These are phyloP conservation scores for Gelatoporia subvermispora DNA, from an alignment of 768 basidiomycete species.

Conservation along the genomic window DNA sequence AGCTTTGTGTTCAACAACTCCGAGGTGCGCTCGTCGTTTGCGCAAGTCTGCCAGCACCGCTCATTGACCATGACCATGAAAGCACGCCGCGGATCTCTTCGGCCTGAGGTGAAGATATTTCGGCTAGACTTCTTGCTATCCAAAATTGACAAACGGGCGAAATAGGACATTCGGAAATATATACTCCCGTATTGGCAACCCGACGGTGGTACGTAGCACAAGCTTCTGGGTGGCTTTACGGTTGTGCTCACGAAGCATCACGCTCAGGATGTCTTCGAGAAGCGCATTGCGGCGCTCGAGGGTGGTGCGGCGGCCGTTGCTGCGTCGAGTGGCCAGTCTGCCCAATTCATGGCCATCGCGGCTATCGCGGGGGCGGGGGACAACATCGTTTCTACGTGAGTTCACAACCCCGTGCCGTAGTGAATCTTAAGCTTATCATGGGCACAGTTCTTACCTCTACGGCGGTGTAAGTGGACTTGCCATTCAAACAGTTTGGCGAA, in stretches of 20 bases:
- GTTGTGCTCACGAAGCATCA: background rate
- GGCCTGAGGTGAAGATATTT: conserved; percentile 40
- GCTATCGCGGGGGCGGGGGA: conserved; percentile 62
- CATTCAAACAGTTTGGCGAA: no score
- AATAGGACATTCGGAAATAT: conserved; percentile 45
- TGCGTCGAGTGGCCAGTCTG: conserved; percentile 68
- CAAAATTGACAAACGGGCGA: conserved; percentile 3
- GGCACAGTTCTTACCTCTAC: conserved; percentile 55
- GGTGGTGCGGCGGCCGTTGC: conserved; percentile 75
- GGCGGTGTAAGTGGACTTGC: conserved; percentile 54
- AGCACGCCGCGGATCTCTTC: conserved; percentile 75
- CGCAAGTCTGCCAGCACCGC: background rate
- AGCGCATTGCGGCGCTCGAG: conserved; percentile 74
- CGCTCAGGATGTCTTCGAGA: conserved; percentile 71
- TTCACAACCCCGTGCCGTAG: conserved; percentile 3
- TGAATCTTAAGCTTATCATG: background rate
- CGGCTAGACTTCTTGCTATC: no score
- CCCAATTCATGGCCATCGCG: conserved; percentile 69
- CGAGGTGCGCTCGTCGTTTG: conserved; percentile 31
- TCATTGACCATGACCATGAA: no score
- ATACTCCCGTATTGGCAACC: conserved; percentile 68
- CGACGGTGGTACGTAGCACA: conserved; percentile 50
- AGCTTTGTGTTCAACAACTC: conserved; percentile 74
- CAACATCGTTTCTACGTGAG: conserved; percentile 72
- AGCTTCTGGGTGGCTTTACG: background rate